A percentile compares a stretch with the other conserved stretches of the same genome.
These are phyloP conservation scores for Naegleria lovaniensis DNA, from an alignment of 208 protist genomes.

Conservation along the genomic window DNA sequence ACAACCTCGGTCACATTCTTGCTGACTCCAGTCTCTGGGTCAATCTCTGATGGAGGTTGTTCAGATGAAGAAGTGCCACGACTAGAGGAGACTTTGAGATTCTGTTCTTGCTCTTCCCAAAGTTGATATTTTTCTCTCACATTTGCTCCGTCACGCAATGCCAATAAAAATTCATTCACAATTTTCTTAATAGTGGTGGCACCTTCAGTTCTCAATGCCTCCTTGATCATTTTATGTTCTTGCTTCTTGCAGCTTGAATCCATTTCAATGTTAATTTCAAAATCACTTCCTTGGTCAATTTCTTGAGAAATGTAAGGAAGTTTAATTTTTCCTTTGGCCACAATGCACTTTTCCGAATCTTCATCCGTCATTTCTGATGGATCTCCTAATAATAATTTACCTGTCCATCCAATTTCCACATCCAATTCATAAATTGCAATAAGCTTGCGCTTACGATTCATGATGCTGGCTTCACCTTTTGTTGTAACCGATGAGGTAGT, in stretches of 20 bases:
- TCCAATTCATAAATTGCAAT: slow-evolving; percentile 17
- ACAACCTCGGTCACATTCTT: neutral
- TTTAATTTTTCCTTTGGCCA: neutral
- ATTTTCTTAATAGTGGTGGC: neutral
- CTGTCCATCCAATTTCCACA: slow-evolving; percentile 13
- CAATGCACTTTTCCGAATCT: neutral
- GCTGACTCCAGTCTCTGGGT: neutral
- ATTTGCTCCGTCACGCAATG: neutral
- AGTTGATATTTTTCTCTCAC: neutral
- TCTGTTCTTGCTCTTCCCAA: neutral
- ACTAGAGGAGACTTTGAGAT: neutral
- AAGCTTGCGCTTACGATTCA: neutral
- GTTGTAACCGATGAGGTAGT: no score
- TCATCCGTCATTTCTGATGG: neutral
- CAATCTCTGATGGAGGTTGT: no score
- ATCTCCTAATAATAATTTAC: neutral
- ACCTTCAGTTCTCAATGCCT: neutral
- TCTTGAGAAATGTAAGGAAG: slow-evolving; percentile 2
- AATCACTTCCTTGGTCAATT: neutral
- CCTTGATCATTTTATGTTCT: neutral
- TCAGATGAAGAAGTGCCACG: no score
- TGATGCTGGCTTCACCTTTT: neutral
- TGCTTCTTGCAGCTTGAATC: neutral
- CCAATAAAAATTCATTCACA: neutral
- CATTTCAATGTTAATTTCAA: neutral